Evolutionary conservation across 495 filamentous ascomycete genomes (phyloP).

Genomic region (Penicillium longicatenatum): DNA sequence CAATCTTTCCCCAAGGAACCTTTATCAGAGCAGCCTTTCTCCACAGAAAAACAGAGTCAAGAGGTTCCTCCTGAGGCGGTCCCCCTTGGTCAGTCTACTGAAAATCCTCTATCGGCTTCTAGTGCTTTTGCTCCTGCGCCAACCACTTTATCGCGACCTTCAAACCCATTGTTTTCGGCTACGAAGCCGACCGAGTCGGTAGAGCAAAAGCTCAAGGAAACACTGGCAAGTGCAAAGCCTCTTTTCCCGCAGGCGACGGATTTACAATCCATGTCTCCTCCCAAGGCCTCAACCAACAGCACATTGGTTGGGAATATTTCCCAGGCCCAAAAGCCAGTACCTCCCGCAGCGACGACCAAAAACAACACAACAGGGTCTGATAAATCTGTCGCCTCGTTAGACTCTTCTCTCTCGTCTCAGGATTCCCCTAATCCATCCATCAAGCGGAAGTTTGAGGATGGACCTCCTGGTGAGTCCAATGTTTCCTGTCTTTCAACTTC

Average conservation of each 20-base stretch:
- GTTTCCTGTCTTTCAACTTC: neutral
- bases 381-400: neutral
- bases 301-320: neutral
- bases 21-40: neutral
- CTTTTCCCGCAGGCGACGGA: neutral
- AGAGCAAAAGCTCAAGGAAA: neutral
- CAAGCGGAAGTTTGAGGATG: neutral
- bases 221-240: neutral
- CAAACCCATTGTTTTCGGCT: neutral
- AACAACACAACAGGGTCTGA: neutral
- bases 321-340: neutral
- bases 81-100: neutral
- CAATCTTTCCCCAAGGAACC: neutral
- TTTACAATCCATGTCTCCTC: neutral
- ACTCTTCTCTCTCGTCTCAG: neutral
- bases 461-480: neutral
- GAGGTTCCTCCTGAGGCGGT: neutral
- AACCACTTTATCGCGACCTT: conserved; percentile 1
- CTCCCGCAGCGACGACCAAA: neutral
- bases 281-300: neutral
- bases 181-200: neutral
- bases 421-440: neutral
- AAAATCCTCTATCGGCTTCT: conserved; percentile 8
- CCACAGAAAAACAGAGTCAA: neutral
- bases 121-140: conserved; percentile 16